Evolutionary conservation across 257 asterid species (phyloP).

Genomic region (Gentiana dahurica): DNA sequence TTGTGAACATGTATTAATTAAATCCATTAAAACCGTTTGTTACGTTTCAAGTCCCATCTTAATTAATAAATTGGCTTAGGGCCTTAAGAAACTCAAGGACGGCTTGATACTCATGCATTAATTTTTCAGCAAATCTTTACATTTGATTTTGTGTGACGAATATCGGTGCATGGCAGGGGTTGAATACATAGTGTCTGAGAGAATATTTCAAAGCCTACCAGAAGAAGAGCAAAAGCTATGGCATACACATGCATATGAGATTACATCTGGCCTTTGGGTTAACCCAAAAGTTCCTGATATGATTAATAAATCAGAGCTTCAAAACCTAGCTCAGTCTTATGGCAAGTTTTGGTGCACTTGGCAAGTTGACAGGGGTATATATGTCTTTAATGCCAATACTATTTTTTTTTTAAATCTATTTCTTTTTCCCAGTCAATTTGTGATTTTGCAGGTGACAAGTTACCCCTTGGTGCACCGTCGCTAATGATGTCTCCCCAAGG

Average conservation of each 20-base stretch:
- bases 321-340: conserved; percentile 44
- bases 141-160: not conserved
- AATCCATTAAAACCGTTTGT: too few species aligned
- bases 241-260: conserved; percentile 85
- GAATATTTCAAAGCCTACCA: conserved; percentile 41
- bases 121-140: not conserved
- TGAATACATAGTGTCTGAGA: conserved; percentile 63
- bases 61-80: not conserved
- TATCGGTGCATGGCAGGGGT: conserved; percentile 31
- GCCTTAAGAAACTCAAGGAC: too few species aligned
- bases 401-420: too few species aligned
- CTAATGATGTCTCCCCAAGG: conserved; percentile 78
- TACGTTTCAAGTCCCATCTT: too few species aligned
- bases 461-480: conserved; percentile 62
- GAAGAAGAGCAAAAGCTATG: conserved; percentile 80
- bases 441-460: conserved; percentile 37
- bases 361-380: conserved; percentile 74
- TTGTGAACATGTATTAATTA: too few species aligned
- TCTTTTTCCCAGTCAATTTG: not conserved
- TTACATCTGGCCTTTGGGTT: conserved; percentile 68
- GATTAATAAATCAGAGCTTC: conserved; percentile 43
- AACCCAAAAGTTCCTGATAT: conserved; percentile 68
- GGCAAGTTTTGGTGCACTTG: conserved; percentile 98
- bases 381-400: too few species aligned
- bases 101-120: not conserved